Conservation (phyloP, 75 land plant species). For the Pinus taeda region DNA sequence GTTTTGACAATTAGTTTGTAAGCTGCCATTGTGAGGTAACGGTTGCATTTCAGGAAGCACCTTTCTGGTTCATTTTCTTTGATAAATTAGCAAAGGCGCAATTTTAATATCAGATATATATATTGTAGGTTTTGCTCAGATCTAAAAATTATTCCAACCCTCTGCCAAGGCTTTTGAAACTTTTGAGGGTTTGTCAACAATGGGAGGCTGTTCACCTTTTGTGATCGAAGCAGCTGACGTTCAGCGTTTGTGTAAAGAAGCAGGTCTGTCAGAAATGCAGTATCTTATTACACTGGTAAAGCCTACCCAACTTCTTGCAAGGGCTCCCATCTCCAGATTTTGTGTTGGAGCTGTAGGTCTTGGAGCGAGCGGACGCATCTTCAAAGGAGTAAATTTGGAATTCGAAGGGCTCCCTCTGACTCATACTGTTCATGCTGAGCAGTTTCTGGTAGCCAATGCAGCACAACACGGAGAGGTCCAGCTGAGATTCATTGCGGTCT, state of each 20-base stretch:
- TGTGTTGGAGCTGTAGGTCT: constrained; percentile 90
- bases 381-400: constrained; percentile 89
- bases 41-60: too few species aligned
- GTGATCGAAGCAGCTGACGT: constrained; percentile 59
- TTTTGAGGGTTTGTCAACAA: neutral
- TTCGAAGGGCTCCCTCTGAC: constrained; percentile 82
- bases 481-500: constrained; percentile 70
- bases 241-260: constrained; percentile 17
- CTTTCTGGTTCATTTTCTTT: too few species aligned
- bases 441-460: constrained; percentile 83
- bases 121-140: too few species aligned
- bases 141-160: too few species aligned
- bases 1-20: too few species aligned
- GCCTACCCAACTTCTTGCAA: constrained; percentile 54
- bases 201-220: constrained; percentile 30
- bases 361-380: constrained; percentile 78
- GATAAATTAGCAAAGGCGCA: too few species aligned
- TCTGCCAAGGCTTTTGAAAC: too few species aligned
- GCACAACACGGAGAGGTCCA: constrained; percentile 49
- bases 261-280: constrained; percentile 26
- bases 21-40: too few species aligned
- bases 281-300: constrained; percentile 60
- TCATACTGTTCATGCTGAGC: constrained; percentile 97
- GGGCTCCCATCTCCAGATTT: constrained; percentile 85
- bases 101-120: too few species aligned